Percentiles rank a stretch among this genome's conserved stretches.
phyloP scores from a whole-genome alignment of 345 rosid species.

The Passiflora organensis region DNA sequence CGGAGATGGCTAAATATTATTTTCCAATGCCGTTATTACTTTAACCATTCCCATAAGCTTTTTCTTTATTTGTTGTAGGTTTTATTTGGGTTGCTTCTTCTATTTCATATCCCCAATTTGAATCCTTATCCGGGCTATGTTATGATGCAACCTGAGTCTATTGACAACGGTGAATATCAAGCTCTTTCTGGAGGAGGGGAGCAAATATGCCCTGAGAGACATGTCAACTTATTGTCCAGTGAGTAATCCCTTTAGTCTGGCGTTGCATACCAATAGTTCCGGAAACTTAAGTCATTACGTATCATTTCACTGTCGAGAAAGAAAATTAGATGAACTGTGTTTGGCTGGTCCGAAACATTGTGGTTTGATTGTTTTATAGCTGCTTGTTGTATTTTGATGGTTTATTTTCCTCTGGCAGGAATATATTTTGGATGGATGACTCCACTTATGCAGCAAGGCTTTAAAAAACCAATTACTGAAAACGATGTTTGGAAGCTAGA shows the following conservation, averaged over 20 bases:
- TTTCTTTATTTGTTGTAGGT: slow-evolving; percentile 11
- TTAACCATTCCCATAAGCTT: too few species aligned
- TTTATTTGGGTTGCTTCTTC: slow-evolving; percentile 25
- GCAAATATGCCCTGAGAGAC: slow-evolving; percentile 29
- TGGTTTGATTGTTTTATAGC: background rate
- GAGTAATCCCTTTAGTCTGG: slow-evolving; percentile 2
- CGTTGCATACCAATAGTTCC: background rate
- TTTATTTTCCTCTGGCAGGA: slow-evolving; percentile 1
- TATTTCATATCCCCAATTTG: slow-evolving; percentile 22
- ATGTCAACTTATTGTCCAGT: slow-evolving; percentile 25
- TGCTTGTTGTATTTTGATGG: background rate
- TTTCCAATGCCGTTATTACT: too few species aligned
- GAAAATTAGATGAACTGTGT: background rate
- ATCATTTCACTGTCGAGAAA: background rate
- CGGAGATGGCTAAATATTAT: too few species aligned
- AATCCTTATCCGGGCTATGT: slow-evolving; percentile 25
- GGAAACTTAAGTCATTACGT: background rate
- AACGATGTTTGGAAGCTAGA: slow-evolving; percentile 95
- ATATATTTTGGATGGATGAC: slow-evolving; percentile 72
- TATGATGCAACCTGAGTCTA: slow-evolving; percentile 16
- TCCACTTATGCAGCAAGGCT: slow-evolving; percentile 84
- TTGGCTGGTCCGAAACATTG: background rate
- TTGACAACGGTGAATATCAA: slow-evolving; percentile 22
- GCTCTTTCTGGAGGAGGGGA: slow-evolving; percentile 24
- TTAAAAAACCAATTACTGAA: slow-evolving; percentile 75